These are phyloP conservation scores for Heterobasidion parviporum DNA, from an alignment of 1,284 basidiomycete species.

Conservation along the genomic window DNA sequence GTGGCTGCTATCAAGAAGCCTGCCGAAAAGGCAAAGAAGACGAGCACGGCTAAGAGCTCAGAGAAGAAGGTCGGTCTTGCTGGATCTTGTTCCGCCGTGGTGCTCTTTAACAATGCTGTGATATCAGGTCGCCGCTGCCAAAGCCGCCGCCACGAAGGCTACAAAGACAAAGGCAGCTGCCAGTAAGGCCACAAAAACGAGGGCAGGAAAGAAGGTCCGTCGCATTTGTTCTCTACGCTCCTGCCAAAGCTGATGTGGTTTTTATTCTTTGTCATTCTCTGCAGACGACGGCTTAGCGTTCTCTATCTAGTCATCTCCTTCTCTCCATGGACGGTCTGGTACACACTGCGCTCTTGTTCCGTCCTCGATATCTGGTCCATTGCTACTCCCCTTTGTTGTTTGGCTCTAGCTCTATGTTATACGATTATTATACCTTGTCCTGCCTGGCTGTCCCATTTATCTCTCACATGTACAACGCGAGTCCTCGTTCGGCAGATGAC, in stretches of 20 bases:
- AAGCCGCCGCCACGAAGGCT: constrained; percentile 20
- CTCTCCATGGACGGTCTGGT: neutral
- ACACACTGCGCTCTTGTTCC: too few species aligned
- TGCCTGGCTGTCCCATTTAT: too few species aligned
- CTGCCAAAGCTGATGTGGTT: neutral
- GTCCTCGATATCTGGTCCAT: too few species aligned
- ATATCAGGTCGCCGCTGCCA: constrained; percentile 18
- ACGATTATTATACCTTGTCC: too few species aligned
- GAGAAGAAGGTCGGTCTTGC: constrained; percentile 26
- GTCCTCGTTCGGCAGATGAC: too few species aligned
- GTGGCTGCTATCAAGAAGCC: constrained; percentile 28
- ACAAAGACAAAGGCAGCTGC: constrained; percentile 21
- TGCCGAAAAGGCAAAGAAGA: constrained; percentile 22
- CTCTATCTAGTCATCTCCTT: constrained; percentile 8
- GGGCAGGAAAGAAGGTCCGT: constrained; percentile 18
- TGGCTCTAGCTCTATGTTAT: neutral
- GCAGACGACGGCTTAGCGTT: constrained; percentile 5
- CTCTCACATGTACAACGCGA: too few species aligned
- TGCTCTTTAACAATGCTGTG: neutral
- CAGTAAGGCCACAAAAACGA: constrained; percentile 27
- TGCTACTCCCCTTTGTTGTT: neutral
- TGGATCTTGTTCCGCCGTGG: neutral
- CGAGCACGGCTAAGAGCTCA: constrained; percentile 34
- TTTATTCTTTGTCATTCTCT: neutral
- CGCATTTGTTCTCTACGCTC: neutral